Evolutionary conservation across 768 basidiomycete species (phyloP), one percentile per base, ranked within the genome.

Genomic region (Hygrophorus russula): DNA sequence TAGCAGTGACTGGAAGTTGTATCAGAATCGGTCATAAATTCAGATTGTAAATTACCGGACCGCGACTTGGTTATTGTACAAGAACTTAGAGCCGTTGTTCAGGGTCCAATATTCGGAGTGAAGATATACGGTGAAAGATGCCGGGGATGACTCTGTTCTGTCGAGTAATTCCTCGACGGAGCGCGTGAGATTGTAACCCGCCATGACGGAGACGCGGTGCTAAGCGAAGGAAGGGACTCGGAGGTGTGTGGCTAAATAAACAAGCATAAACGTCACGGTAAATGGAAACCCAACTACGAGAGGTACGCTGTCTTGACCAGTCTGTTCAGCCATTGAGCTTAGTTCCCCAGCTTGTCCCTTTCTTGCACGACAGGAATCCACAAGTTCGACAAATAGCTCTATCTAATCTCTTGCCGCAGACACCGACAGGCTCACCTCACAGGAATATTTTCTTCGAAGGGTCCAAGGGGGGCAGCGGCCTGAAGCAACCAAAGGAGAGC

Each of bases 331-430:
- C 27, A 36, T 14, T 24, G 20, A 41, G 34, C 31, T 20, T 10
- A 47, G 46, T 44, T 45, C 19, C 41, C n/a, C 60, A 96, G 80
- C 76, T 97, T 17, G 60, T 91, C 10, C 78, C 75, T 2, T 98
- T 98, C 57, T 63, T 98, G 41, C 76, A 81, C 51, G 90, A 93
- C 50, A 73, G 71, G 46, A 94, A 93, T 52, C 88, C 86, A 0
- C 80, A 90, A 55, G 93, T 85, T 14, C 76, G 94, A 36, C 82
- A 84, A 53, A 71, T 96, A 46, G 89, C 94, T 3, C 70, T 98
- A 5, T 73, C 79, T 34, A 87, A 89, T 63, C 72, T 98, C 12
- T 60, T 96, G 5, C 74, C 80, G 0, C 84, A 91, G 48, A 92
- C 90, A 14, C 69, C 78, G 9, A 72, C 76, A 46, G 79, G 74